Evolutionary conservation across 208 protist genomes (phyloP), one percentile per base, ranked within the genome.

Genomic region (Trypanosoma platydactyli): DNA sequence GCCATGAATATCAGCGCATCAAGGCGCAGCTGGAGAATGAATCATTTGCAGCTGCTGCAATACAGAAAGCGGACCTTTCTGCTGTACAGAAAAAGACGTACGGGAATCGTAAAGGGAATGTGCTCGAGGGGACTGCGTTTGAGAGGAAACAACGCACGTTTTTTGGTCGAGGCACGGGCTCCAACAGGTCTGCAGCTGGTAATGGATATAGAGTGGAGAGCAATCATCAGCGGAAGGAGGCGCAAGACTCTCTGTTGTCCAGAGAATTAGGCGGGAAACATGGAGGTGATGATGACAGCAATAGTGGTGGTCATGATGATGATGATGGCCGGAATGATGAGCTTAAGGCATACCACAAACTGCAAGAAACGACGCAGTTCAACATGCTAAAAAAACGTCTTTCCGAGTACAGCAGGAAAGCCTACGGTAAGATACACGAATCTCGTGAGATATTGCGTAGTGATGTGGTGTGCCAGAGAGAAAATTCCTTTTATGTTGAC

Each of bases 401-500:
- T 22, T 87, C 83, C 46, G 94, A 99, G 64, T 99, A 99, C 81
- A 98, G 89, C 48, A 80, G 84, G 29, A 97, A 98, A 56, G 98
- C 94, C 1, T 99, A 99, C 82, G 98, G 98, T 62, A 99, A 98
- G 63, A 89, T 90, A 11, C 97, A 99, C 74, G 87, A 98, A 29
- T 97, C 96, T 18, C 79, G 84, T 30, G 90, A 97, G 65, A 83
- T 95, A 50, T 77, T 94, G 63, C 88, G 78, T 30, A 88, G 68
- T 35, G 95, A 98, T 48, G 98, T 97, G 44, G 94, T 99, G 7
- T 99, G 99, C 81, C 98, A 99, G 92, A 88, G 99, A 7, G 99
- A 99, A 73, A 99, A 99, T 79, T 89, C 98, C 20, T 99, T 99
- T 71, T 99, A 99, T 76, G 93, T 99, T 20, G 97, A 99, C 79